Percentiles rank a stretch among this genome's conserved stretches.
These are phyloP conservation scores for Chalaropsis ovoidea DNA, from an alignment of 2,329 filamentous ascomycete species.

Conservation along the genomic window DNA sequence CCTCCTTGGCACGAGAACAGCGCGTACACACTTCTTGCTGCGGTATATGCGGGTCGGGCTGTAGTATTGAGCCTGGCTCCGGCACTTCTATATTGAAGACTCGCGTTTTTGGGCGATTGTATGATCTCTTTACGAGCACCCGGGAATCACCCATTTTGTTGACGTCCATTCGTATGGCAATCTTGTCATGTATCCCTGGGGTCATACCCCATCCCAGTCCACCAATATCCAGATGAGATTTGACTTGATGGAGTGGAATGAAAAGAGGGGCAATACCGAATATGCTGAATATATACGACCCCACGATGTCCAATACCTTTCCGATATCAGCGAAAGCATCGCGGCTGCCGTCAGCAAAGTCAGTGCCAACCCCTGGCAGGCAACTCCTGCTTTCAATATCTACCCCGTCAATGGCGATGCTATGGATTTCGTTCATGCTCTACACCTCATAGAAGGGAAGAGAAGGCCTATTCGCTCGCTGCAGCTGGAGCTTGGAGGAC, in stretches of 20 bases:
- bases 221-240: slow-evolving; percentile 42
- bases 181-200: slow-evolving; percentile 47
- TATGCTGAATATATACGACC: slow-evolving; percentile 39
- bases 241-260: slow-evolving; percentile 43
- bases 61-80: too few species aligned
- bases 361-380: slow-evolving; percentile 30
- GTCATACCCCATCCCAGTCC: slow-evolving; percentile 44
- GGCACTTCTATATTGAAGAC: too few species aligned
- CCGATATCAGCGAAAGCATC: slow-evolving; percentile 34
- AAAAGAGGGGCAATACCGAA: slow-evolving; percentile 39
- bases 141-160: slow-evolving; percentile 46
- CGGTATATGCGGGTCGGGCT: too few species aligned
- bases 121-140: slow-evolving; percentile 42
- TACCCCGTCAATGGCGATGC: slow-evolving; percentile 40
- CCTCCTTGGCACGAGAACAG: too few species aligned
- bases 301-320: slow-evolving; percentile 31
- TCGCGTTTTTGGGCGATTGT: slow-evolving; percentile 47
- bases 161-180: slow-evolving; percentile 48
- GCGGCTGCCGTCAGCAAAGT: slow-evolving; percentile 31
- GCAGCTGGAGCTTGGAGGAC: slow-evolving; percentile 41
- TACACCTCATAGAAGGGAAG: slow-evolving; percentile 35
- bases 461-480: slow-evolving; percentile 36
- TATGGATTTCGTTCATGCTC: slow-evolving; percentile 40
- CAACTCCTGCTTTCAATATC: slow-evolving; percentile 35
- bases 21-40: too few species aligned